Evolutionary conservation across 192 early-diverging fungal genomes (phyloP).

Genomic region (Podila horticola): DNA sequence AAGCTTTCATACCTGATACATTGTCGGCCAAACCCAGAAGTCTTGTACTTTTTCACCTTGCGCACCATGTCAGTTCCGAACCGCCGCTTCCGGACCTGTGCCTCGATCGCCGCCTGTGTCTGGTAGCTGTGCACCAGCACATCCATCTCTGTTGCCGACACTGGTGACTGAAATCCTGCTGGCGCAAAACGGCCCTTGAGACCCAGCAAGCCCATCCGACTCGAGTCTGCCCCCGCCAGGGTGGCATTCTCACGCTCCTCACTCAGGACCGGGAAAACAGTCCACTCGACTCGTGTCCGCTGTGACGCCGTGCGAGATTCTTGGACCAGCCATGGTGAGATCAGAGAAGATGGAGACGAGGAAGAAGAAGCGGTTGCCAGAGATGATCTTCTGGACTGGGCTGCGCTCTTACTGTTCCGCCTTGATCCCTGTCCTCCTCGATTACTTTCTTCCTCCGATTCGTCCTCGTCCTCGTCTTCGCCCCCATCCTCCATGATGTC

Average conservation of each 20-base stretch:
- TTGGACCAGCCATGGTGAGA: slow-evolving; percentile 27
- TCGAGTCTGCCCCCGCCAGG: background rate
- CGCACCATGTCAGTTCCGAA: slow-evolving; percentile 43
- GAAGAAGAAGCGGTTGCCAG: slow-evolving; percentile 3
- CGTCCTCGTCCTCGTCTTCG: slow-evolving; percentile 24
- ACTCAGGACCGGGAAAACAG: slow-evolving; percentile 27
- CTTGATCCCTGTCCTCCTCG: background rate
- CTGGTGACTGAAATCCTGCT: slow-evolving; percentile 9
- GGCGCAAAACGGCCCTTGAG: slow-evolving; percentile 18
- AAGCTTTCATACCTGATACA: slow-evolving; percentile 29
- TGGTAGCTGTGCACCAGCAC: background rate
- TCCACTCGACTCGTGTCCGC: slow-evolving; percentile 38
- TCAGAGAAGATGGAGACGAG: no score
- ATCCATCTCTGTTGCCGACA: background rate
- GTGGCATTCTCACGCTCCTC: slow-evolving; percentile 10
- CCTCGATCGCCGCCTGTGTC: slow-evolving; percentile 26
- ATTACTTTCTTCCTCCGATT: slow-evolving; percentile 14
- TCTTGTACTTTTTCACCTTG: slow-evolving; percentile 50
- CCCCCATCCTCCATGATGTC: slow-evolving; percentile 28
- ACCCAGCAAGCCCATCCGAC: slow-evolving; percentile 13
- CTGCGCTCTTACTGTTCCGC: slow-evolving; percentile 9
- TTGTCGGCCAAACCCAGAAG: slow-evolving; percentile 24
- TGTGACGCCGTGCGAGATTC: slow-evolving; percentile 19
- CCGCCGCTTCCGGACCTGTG: slow-evolving; percentile 48
- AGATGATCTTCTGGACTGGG: slow-evolving; percentile 14